Conservation (phyloP, 2,329 filamentous ascomycete genomes). For the Penicillium thymicola region DNA sequence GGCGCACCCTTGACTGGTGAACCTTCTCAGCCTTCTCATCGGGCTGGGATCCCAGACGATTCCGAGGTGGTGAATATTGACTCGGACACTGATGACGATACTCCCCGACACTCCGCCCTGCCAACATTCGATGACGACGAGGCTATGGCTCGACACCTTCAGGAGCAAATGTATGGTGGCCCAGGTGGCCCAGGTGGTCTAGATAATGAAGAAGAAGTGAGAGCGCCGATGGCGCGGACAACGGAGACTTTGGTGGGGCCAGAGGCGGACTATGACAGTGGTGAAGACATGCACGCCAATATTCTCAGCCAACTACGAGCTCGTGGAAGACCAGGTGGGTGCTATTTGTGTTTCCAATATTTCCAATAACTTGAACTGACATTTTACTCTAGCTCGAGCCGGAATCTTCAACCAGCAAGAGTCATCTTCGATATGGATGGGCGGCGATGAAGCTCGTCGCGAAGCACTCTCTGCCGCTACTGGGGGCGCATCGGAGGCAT, state of each 20-base stretch:
- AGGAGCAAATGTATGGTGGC: constrained; percentile 81
- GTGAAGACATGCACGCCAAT: constrained; percentile 58
- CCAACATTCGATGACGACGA: constrained; percentile 79
- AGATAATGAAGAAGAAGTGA: constrained; percentile 60
- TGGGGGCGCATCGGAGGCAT: constrained; percentile 62
- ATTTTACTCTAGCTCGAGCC: constrained; percentile 40
- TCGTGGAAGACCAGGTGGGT: constrained; percentile 39
- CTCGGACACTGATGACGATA: constrained; percentile 74
- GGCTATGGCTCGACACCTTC: constrained; percentile 83
- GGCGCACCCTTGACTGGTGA: constrained; percentile 58
- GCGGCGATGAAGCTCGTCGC: constrained; percentile 49
- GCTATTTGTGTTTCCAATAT: neutral
- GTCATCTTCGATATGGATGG: constrained; percentile 58
- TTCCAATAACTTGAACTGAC: neutral
- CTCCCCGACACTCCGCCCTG: constrained; percentile 43
- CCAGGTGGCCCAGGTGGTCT: constrained; percentile 21
- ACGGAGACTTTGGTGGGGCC: constrained; percentile 88
- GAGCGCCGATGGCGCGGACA: constrained; percentile 86
- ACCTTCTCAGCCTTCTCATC: constrained; percentile 30
- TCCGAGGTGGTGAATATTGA: constrained; percentile 70
- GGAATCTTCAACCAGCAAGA: constrained; percentile 69
- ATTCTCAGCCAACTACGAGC: constrained; percentile 64
- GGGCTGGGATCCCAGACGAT: constrained; percentile 50
- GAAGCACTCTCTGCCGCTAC: constrained; percentile 59
- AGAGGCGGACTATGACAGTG: constrained; percentile 52